Evolutionary conservation across 2,329 filamentous ascomycete genomes (phyloP).

Genomic region (Apiospora hydei): DNA sequence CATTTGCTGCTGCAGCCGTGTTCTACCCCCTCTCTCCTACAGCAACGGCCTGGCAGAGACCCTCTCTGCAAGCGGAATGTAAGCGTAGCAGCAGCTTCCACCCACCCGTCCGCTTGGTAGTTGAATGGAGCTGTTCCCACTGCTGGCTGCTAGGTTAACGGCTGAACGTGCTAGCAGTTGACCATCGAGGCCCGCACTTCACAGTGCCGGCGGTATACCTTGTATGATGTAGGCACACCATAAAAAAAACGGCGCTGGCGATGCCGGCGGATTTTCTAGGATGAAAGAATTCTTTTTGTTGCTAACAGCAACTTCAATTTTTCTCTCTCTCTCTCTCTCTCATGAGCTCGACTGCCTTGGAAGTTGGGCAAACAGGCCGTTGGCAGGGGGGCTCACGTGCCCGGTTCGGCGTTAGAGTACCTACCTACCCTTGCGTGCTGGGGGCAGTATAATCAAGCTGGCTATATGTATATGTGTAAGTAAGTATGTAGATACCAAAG

Average conservation of each 20-base stretch:
- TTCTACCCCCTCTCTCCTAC: neutral
- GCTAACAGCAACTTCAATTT: neutral
- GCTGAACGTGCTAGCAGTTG: neutral
- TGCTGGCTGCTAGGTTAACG: neutral
- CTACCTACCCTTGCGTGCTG: neutral
- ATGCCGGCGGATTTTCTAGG: neutral
- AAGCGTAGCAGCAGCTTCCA: constrained; percentile 4
- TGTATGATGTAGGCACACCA: neutral
- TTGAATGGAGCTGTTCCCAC: constrained; percentile 1
- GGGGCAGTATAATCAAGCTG: neutral
- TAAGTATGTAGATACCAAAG: neutral
- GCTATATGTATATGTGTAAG: too few species aligned
- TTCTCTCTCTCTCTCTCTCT: too few species aligned
- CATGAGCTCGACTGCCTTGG: too few species aligned
- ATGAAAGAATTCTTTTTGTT: neutral
- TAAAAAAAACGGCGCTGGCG: neutral
- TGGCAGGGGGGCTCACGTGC: constrained; percentile 10
- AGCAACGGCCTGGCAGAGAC: neutral
- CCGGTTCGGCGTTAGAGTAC: neutral
- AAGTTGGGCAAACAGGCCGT: neutral
- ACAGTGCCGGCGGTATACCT: neutral
- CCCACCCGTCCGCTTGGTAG: neutral
- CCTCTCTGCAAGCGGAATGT: constrained; percentile 1
- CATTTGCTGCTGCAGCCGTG: constrained; percentile 1
- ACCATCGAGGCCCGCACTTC: neutral